Percentiles rank a stretch among this genome's conserved stretches.
Conservation (phyloP, 495 filamentous ascomycete species). For the Xylaria intraflava region DNA sequence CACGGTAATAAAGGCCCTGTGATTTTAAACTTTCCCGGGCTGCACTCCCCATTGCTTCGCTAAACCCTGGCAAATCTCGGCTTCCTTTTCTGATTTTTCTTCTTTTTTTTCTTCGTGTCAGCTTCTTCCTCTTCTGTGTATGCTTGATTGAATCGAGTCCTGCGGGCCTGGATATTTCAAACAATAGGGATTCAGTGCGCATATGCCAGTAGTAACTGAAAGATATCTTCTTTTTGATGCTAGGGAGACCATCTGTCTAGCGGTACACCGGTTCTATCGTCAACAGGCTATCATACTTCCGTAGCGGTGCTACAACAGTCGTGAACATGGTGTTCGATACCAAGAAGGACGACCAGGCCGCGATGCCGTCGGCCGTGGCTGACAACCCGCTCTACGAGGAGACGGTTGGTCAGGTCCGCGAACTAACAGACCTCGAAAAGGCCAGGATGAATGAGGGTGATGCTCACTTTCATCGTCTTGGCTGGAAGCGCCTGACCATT, state of each 20-base stretch:
- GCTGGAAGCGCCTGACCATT: constrained; percentile 45
- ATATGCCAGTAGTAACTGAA: too few relatives aligned
- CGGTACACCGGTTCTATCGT: not conserved
- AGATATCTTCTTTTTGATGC: too few relatives aligned
- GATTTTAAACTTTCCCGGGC: too few relatives aligned
- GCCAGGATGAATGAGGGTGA: constrained; percentile 33
- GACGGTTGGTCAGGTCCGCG: constrained; percentile 24
- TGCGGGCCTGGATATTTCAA: too few relatives aligned
- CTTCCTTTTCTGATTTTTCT: too few relatives aligned
- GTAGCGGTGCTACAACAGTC: not conserved
- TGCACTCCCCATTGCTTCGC: too few relatives aligned
- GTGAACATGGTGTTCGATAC: constrained; percentile 13
- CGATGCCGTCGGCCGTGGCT: not conserved
- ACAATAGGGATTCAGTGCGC: too few relatives aligned
- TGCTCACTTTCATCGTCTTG: constrained; percentile 38
- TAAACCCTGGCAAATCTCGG: too few relatives aligned
- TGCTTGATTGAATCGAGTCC: too few relatives aligned
- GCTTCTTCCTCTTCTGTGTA: too few relatives aligned
- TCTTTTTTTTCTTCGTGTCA: too few relatives aligned
- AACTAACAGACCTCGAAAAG: constrained; percentile 30
- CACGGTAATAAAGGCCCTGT: not conserved
- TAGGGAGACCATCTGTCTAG: too few relatives aligned
- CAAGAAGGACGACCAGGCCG: constrained; percentile 19
- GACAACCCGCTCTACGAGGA: constrained; percentile 14
- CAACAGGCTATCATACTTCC: not conserved